phyloP scores from a whole-genome alignment of 1,139 yeast species.

The Hemisphaericaspora lyxosophila region DNA sequence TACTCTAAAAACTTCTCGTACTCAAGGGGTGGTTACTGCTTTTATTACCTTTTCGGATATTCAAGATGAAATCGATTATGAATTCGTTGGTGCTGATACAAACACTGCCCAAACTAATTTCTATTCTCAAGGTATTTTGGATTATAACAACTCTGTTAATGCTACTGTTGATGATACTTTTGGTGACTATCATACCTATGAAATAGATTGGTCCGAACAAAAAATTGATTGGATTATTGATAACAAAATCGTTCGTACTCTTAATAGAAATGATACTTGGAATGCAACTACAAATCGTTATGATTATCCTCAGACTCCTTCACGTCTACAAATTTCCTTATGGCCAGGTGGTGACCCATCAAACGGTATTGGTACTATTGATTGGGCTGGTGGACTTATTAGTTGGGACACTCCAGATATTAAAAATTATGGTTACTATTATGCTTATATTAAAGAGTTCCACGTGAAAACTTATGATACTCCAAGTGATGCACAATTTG shows the following conservation, averaged over 20 bases:
- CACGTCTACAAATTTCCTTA: constrained; percentile 65
- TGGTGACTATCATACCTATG: constrained; percentile 72
- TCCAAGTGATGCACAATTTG: constrained; percentile 47
- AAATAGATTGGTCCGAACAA: constrained; percentile 82
- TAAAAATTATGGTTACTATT: constrained; percentile 72
- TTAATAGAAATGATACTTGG: constrained; percentile 63
- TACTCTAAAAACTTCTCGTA: constrained; percentile 69
- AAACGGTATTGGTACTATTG: constrained; percentile 73
- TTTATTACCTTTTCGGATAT: constrained; percentile 81
- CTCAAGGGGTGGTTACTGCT: constrained; percentile 83
- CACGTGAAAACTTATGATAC: constrained; percentile 68
- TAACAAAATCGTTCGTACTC: constrained; percentile 66
- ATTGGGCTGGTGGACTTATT: constrained; percentile 92
- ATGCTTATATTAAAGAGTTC: constrained; percentile 60
- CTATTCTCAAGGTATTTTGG: constrained; percentile 71
- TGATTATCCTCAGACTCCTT: constrained; percentile 87
- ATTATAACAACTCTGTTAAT: constrained; percentile 61
- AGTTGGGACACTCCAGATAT: constrained; percentile 83
- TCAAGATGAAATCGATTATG: constrained; percentile 88
- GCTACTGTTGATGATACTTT: constrained; percentile 53
- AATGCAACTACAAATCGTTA: constrained; percentile 61
- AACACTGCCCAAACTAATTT: constrained; percentile 70
- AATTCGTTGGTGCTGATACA: constrained; percentile 75
- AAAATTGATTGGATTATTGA: constrained; percentile 71
- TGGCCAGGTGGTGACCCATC: constrained; percentile 88